A percentile compares a stretch with the other conserved stretches of the same genome.
These are phyloP conservation scores for Fraxinus americana DNA, from an alignment of 257 asterid genomes.

Conservation along the genomic window DNA sequence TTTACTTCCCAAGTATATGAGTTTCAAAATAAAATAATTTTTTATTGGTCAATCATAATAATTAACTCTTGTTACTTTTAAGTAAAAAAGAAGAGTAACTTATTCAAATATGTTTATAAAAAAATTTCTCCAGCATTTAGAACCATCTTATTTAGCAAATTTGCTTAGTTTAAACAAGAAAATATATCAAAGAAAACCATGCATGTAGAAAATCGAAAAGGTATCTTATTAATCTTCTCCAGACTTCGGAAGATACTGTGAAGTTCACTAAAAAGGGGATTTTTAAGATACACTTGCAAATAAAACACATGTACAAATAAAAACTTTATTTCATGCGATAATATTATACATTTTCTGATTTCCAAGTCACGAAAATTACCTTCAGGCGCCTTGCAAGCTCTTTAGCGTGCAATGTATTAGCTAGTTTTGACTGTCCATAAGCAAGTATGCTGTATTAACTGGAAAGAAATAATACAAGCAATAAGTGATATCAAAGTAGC, in stretches of 20 bases:
- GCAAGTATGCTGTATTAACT: constrained; percentile 53
- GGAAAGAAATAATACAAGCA: constrained; percentile 23
- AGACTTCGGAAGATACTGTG: not conserved
- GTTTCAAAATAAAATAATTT: too few relatives aligned
- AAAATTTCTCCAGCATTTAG: not conserved
- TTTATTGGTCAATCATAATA: too few relatives aligned
- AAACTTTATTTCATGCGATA: constrained; percentile 1
- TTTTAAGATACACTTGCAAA: not conserved
- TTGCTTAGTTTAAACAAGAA: not conserved
- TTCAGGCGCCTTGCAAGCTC: constrained; percentile 66
- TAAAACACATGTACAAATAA: not conserved
- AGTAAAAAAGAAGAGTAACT: not conserved
- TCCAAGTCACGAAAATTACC: constrained; percentile 40
- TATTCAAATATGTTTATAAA: not conserved
- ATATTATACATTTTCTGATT: not conserved
- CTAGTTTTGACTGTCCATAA: constrained; percentile 85
- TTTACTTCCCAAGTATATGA: too few relatives aligned
- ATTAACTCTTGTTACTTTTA: too few relatives aligned
- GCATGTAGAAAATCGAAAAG: too few relatives aligned
- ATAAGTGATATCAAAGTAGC: not conserved
- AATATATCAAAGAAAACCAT: too few relatives aligned
- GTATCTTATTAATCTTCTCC: not conserved
- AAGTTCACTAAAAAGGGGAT: not conserved
- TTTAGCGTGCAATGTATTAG: constrained; percentile 70
- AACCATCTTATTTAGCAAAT: not conserved